phyloP scores from a whole-genome alignment of 2,329 filamentous ascomycete species.

The Trichoderma sp. region DNA sequence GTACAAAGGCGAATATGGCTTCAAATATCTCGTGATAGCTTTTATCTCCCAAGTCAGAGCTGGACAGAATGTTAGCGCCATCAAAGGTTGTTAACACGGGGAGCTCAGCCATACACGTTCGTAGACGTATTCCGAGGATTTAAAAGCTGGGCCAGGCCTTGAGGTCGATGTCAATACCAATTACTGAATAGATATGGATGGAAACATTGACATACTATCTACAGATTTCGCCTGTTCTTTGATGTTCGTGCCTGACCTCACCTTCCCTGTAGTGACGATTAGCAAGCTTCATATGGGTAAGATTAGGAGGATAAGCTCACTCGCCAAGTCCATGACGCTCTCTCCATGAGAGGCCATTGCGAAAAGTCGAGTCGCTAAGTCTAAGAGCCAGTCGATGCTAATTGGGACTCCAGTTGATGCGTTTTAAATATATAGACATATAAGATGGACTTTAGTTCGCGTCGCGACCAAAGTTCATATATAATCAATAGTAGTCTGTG shows the following conservation, averaged over 20 bases:
- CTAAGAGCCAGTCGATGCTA: neutral
- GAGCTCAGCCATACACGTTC: constrained; percentile 43
- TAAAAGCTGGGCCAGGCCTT: constrained; percentile 42
- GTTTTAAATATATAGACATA: neutral
- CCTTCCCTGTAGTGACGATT: constrained; percentile 37
- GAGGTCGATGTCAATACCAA: neutral
- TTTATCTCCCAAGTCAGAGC: constrained; percentile 66
- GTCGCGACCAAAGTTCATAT: constrained; percentile 2
- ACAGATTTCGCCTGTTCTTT: constrained; percentile 48
- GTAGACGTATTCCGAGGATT: constrained; percentile 44
- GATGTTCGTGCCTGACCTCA: constrained; percentile 40
- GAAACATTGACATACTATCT: constrained; percentile 41
- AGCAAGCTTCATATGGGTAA: neutral
- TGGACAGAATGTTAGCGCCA: constrained; percentile 31
- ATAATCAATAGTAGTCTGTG: neutral
- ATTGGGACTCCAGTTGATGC: neutral
- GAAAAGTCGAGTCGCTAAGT: neutral
- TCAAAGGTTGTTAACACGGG: constrained; percentile 36
- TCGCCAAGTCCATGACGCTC: constrained; percentile 43
- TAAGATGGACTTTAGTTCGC: neutral
- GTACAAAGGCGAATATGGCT: constrained; percentile 70
- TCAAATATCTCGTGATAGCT: constrained; percentile 83
- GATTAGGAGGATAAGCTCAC: constrained; percentile 32
- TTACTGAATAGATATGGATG: neutral
- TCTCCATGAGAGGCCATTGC: constrained; percentile 41